Evolutionary conservation across 2,329 filamentous ascomycete species (phyloP).

Genomic region (Epichloe sp.): DNA sequence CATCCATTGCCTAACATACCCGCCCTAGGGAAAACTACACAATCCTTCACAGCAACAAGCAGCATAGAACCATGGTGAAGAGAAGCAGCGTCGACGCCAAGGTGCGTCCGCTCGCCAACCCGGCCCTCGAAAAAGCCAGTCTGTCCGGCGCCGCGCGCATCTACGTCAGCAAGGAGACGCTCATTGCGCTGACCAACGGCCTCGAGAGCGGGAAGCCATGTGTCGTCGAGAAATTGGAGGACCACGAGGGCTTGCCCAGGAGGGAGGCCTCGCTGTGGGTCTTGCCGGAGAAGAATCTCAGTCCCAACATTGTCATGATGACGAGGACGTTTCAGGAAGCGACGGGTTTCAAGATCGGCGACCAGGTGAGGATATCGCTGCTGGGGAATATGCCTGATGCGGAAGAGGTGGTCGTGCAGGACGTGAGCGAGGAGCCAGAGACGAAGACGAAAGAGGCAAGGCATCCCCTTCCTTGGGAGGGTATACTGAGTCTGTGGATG

Average conservation of each 20-base stretch:
- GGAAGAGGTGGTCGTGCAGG: slow-evolving; percentile 44
- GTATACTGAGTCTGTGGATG: slow-evolving; percentile 19
- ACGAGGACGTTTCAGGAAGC: slow-evolving; percentile 60
- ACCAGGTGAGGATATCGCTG: slow-evolving; percentile 48
- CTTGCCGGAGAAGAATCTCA: slow-evolving; percentile 45
- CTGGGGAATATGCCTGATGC: slow-evolving; percentile 40
- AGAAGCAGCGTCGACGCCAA: slow-evolving; percentile 25
- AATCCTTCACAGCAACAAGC: slow-evolving; percentile 1
- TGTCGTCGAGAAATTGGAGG: slow-evolving; percentile 22
- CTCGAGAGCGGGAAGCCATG: slow-evolving; percentile 31
- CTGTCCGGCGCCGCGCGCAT: slow-evolving; percentile 31
- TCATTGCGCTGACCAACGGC: slow-evolving; percentile 29
- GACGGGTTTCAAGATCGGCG: slow-evolving; percentile 59
- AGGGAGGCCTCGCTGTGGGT: slow-evolving; percentile 38
- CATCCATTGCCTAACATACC: no score
- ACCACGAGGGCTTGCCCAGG: slow-evolving; percentile 10
- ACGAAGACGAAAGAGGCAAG: slow-evolving; percentile 17
- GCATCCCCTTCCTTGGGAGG: slow-evolving; percentile 24
- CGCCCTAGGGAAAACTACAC: no score
- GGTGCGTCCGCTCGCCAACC: slow-evolving; percentile 28
- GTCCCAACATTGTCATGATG: slow-evolving; percentile 56
- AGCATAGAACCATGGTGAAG: slow-evolving; percentile 16
- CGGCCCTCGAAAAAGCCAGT: slow-evolving; percentile 27
- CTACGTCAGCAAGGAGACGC: slow-evolving; percentile 34
- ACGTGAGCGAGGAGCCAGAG: slow-evolving; percentile 33